Percentiles rank a stretch among this genome's conserved stretches.
phyloP scores from a whole-genome alignment of 306 rosid genomes.

The Potentilla sterilis region DNA sequence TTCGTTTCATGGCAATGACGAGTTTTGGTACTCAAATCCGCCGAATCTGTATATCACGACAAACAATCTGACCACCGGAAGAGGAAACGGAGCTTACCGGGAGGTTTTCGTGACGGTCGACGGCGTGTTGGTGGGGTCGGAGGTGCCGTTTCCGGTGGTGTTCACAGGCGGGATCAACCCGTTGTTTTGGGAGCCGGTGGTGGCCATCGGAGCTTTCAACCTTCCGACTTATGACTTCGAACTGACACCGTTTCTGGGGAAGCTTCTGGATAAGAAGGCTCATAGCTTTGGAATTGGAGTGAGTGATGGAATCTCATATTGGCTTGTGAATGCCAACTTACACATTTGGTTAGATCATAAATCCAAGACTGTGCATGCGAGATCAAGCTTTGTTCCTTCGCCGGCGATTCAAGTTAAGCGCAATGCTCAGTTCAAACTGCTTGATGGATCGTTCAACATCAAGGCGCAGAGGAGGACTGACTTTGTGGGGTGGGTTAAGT shows the following conservation, averaged over 20 bases:
- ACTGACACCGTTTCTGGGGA: slow-evolving; percentile 69
- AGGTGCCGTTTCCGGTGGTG: slow-evolving; percentile 78
- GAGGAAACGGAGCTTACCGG: slow-evolving; percentile 74
- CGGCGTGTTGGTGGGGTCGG: slow-evolving; percentile 58
- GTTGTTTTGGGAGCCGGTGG: slow-evolving; percentile 72
- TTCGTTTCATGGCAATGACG: slow-evolving; percentile 82
- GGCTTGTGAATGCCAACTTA: slow-evolving; percentile 81
- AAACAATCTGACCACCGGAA: slow-evolving; percentile 51
- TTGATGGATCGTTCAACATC: slow-evolving; percentile 59
- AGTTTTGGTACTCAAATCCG: slow-evolving; percentile 88
- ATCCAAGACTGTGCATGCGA: slow-evolving; percentile 36
- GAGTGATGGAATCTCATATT: slow-evolving; percentile 52
- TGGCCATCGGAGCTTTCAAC: slow-evolving; percentile 75
- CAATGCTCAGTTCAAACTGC: slow-evolving; percentile 39
- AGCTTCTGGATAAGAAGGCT: slow-evolving; percentile 46
- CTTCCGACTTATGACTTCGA: slow-evolving; percentile 69
- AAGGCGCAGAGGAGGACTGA: slow-evolving; percentile 45
- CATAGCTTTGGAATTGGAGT: slow-evolving; percentile 73
- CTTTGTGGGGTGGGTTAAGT: slow-evolving; percentile 57
- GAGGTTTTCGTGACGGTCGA: slow-evolving; percentile 65
- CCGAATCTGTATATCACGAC: slow-evolving; percentile 53
- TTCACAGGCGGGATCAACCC: slow-evolving; percentile 86
- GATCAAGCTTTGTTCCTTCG: neutral
- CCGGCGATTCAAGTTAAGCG: slow-evolving; percentile 45
- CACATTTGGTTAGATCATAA: slow-evolving; percentile 74